Evolutionary conservation across 2,329 filamentous ascomycete genomes (phyloP).

Genomic region (Pseudocercospora ulei): DNA sequence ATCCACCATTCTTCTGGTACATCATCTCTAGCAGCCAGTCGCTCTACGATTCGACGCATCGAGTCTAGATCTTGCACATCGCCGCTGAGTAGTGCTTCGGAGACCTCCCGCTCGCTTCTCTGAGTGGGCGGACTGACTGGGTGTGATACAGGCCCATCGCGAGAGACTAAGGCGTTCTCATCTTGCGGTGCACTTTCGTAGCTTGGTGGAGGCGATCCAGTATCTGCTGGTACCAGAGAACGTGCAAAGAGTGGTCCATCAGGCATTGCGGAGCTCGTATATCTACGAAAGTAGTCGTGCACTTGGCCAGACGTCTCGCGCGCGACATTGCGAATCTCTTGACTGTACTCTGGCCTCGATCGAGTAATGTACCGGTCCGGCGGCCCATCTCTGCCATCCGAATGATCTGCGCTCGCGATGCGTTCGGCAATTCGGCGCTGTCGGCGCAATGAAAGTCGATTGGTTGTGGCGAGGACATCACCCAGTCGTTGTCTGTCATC

Average conservation of each 20-base stretch:
- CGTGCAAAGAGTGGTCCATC: slow-evolving; percentile 5
- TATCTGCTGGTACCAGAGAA: too few relatives aligned
- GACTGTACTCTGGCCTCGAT: slow-evolving; percentile 13
- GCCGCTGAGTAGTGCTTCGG: slow-evolving; percentile 23
- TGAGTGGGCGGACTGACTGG: slow-evolving; percentile 26
- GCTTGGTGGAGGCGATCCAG: slow-evolving; percentile 26
- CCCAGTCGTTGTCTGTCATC: slow-evolving; percentile 11
- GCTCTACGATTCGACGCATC: slow-evolving; percentile 63
- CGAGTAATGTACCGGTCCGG: neutral
- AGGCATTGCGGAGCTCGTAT: slow-evolving; percentile 15
- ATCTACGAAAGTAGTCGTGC: slow-evolving; percentile 25
- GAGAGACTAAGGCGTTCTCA: slow-evolving; percentile 22
- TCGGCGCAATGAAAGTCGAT: neutral
- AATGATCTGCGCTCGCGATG: neutral
- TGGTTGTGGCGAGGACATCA: slow-evolving; percentile 11
- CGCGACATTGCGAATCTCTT: slow-evolving; percentile 14
- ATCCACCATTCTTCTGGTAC: slow-evolving; percentile 76
- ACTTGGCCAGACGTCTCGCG: slow-evolving; percentile 20
- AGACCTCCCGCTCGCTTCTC: slow-evolving; percentile 22
- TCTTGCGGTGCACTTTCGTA: slow-evolving; percentile 21
- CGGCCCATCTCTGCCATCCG: slow-evolving; percentile 1
- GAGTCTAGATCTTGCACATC: slow-evolving; percentile 44
- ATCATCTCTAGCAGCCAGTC: slow-evolving; percentile 59
- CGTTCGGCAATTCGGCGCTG: neutral
- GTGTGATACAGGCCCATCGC: slow-evolving; percentile 24